phyloP scores from a whole-genome alignment of 2,329 filamentous ascomycete species.

The Fusarium albidum region DNA sequence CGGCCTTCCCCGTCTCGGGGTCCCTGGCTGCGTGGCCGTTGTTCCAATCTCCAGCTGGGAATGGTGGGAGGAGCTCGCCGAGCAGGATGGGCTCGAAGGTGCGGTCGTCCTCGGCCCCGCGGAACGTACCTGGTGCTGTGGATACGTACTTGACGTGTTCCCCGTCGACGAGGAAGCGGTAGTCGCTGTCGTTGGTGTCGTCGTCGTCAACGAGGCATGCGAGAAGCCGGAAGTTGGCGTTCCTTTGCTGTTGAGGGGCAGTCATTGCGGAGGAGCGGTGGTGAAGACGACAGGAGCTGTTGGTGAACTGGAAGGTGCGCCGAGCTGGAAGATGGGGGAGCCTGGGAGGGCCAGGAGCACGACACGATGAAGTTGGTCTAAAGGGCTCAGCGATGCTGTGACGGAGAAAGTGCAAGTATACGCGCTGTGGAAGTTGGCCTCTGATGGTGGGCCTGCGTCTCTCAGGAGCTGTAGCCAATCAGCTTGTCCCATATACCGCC shows the following conservation, averaged over 20 bases:
- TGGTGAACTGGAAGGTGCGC: conserved; percentile 2
- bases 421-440: no score
- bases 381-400: conserved; percentile 1
- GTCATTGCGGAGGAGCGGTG: background rate
- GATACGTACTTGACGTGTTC: conserved; percentile 38
- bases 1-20: conserved; percentile 23
- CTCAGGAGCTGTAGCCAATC: no score
- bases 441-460: no score
- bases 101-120: conserved; percentile 35
- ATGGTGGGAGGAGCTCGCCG: conserved; percentile 36
- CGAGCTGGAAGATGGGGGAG: conserved; percentile 3
- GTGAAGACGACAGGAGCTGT: background rate
- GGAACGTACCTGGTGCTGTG: conserved; percentile 37
- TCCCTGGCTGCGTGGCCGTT: conserved; percentile 29
- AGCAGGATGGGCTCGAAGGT: conserved; percentile 40
- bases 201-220: conserved; percentile 38
- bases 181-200: conserved; percentile 36
- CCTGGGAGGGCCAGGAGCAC: background rate
- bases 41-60: conserved; percentile 40
- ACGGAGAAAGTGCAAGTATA: background rate
- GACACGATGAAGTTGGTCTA: background rate
- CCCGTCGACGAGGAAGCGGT: conserved; percentile 39
- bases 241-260: background rate
- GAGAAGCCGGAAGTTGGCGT: conserved; percentile 36
- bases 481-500: no score